phyloP scores from a whole-genome alignment of 805 yeast genomes.

The Jamesozyma spencerorum region DNA sequence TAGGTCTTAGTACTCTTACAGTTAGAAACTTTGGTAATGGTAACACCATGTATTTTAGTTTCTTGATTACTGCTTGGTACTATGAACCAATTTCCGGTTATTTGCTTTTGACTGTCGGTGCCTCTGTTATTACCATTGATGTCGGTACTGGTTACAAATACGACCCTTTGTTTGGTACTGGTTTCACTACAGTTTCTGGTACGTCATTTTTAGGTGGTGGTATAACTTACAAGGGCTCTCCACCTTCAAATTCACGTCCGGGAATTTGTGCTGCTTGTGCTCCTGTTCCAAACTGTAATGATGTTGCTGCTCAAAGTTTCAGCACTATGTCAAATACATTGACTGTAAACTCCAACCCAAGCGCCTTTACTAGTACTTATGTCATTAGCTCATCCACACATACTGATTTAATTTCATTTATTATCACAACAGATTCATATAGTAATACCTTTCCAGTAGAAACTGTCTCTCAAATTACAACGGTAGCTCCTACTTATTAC shows the following conservation, averaged over 20 bases:
- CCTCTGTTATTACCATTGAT: neutral
- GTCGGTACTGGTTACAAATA: slow-evolving; percentile 9
- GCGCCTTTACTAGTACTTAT: neutral
- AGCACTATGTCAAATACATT: neutral
- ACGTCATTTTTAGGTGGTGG: neutral
- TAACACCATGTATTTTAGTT: slow-evolving; percentile 1
- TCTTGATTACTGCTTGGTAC: neutral
- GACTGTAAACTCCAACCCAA: neutral
- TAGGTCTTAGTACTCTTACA: slow-evolving; percentile 1
- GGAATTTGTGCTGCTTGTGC: neutral
- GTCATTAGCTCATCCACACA: neutral
- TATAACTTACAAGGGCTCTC: neutral
- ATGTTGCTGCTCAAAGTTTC: neutral
- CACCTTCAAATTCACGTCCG: neutral
- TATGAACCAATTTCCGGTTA: slow-evolving; percentile 7
- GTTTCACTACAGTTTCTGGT: too few species aligned
- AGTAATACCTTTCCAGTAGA: neutral
- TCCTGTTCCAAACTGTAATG: neutral
- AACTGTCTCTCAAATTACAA: neutral
- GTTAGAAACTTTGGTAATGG: slow-evolving; percentile 4
- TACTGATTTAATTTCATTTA: neutral
- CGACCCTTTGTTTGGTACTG: too few species aligned
- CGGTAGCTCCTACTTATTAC: too few species aligned
- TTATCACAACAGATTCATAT: neutral
- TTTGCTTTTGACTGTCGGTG: neutral